Conservation (phyloP, 805 yeast genomes). For the Kodamaea laetipori region DNA sequence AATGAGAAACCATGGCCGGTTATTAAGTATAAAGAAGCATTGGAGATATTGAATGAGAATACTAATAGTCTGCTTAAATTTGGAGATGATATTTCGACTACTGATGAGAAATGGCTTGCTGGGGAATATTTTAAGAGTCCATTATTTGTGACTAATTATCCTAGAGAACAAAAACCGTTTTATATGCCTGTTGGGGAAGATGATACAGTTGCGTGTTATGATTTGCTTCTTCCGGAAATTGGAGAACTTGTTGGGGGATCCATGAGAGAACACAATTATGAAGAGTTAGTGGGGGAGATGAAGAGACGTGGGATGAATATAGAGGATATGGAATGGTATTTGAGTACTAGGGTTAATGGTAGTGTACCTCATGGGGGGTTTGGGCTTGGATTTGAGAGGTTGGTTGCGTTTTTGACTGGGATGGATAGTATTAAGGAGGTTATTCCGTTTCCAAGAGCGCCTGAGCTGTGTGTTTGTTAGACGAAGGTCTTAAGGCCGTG, state of each 20-base stretch:
- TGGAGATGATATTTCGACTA: slow-evolving; percentile 75
- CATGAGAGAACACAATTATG: slow-evolving; percentile 73
- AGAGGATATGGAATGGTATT: slow-evolving; percentile 75
- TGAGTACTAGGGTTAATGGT: slow-evolving; percentile 72
- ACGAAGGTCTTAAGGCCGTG: not conserved
- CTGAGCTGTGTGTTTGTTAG: slow-evolving; percentile 40
- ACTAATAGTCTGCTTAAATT: not conserved
- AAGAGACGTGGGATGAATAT: slow-evolving; percentile 55
- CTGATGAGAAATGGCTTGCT: slow-evolving; percentile 91
- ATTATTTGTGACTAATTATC: slow-evolving; percentile 89
- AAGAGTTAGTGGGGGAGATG: slow-evolving; percentile 52
- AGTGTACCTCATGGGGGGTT: slow-evolving; percentile 95
- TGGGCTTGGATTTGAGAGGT: slow-evolving; percentile 92
- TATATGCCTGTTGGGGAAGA: slow-evolving; percentile 66
- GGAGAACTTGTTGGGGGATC: slow-evolving; percentile 97
- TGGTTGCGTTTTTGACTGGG: slow-evolving; percentile 70
- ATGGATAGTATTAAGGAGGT: slow-evolving; percentile 83
- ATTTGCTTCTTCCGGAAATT: slow-evolving; percentile 82
- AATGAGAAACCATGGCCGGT: slow-evolving; percentile 55
- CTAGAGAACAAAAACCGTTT: slow-evolving; percentile 77
- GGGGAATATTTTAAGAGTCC: slow-evolving; percentile 68
- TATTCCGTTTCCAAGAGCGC: slow-evolving; percentile 82
- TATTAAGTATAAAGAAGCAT: slow-evolving; percentile 76
- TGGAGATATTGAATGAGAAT: slow-evolving; percentile 44
- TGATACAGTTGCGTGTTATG: slow-evolving; percentile 85